Percentiles rank a stretch among this genome's conserved stretches.
phyloP scores from a whole-genome alignment of 2,329 filamentous ascomycete genomes.

The Phaeoacremonium minimum region DNA sequence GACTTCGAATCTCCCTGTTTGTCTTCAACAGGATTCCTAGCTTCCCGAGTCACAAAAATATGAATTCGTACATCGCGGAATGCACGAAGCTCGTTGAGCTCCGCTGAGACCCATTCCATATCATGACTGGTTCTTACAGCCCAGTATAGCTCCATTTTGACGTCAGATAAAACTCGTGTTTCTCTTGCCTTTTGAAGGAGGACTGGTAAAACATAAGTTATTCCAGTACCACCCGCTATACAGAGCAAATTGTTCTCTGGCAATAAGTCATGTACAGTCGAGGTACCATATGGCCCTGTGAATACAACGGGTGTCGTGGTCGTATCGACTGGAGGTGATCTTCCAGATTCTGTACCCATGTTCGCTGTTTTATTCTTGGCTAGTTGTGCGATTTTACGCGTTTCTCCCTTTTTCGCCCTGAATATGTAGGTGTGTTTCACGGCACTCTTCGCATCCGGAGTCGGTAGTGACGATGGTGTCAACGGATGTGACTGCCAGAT shows the following conservation, averaged over 20 bases:
- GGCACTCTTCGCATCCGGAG: slow-evolving; percentile 25
- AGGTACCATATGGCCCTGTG: slow-evolving; percentile 59
- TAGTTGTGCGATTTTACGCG: slow-evolving; percentile 46
- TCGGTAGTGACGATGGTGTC: slow-evolving; percentile 55
- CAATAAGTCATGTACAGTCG: slow-evolving; percentile 35
- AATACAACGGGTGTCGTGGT: slow-evolving; percentile 52
- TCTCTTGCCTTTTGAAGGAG: slow-evolving; percentile 32
- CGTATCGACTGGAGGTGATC: slow-evolving; percentile 3
- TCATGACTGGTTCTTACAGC: slow-evolving; percentile 51
- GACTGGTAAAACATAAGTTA: slow-evolving; percentile 51
- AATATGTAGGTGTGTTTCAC: slow-evolving; percentile 53
- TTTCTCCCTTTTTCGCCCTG: slow-evolving; percentile 56
- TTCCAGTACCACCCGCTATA: slow-evolving; percentile 54
- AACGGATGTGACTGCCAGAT: slow-evolving; percentile 73
- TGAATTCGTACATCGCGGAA: slow-evolving; percentile 45
- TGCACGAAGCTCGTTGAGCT: slow-evolving; percentile 42
- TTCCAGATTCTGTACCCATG: not conserved
- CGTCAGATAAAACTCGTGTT: slow-evolving; percentile 20
- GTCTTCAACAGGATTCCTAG: too few species aligned
- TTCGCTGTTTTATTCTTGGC: slow-evolving; percentile 26
- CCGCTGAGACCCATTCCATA: slow-evolving; percentile 52
- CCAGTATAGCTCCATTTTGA: slow-evolving; percentile 61
- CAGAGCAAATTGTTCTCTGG: slow-evolving; percentile 42
- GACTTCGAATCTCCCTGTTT: slow-evolving; percentile 11
- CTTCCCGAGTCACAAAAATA: slow-evolving; percentile 56